Percentiles rank a stretch among this genome's conserved stretches.
These are phyloP conservation scores for Tetraselmis chui DNA, from an alignment of 139 green algal genomes.

Conservation along the genomic window DNA sequence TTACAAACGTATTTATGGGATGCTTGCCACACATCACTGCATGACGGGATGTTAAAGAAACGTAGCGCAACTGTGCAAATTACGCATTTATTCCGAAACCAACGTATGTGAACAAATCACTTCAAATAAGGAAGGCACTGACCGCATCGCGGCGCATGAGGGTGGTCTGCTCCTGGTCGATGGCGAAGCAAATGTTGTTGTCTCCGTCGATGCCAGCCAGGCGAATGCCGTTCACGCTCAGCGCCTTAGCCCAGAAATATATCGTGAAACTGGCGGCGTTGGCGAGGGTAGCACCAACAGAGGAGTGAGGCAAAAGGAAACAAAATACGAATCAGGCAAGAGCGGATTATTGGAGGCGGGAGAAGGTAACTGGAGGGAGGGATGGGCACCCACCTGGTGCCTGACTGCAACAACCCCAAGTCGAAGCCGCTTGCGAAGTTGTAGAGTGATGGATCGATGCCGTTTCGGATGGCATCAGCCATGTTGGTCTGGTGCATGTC, in stretches of 20 bases:
- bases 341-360: neutral
- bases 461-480: neutral
- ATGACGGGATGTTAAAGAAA: no score
- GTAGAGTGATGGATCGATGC: neutral
- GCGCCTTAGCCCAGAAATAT: neutral
- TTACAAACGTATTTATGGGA: no score
- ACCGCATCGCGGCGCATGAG: neutral
- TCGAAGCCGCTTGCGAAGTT: neutral
- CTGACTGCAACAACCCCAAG: neutral
- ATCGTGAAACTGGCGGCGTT: neutral
- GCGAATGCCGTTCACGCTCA: neutral
- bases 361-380: neutral
- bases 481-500: neutral
- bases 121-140: no score
- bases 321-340: no score
- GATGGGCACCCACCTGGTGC: neutral
- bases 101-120: no score
- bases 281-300: neutral
- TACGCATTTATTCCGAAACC: no score
- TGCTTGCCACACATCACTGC: no score
- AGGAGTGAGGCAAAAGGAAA: no score
- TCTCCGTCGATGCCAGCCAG: neutral
- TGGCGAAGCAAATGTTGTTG: neutral
- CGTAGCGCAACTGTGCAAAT: no score
- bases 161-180: neutral